Percentiles rank a stretch among this genome's conserved stretches.
These are phyloP conservation scores for Cystofilobasidium capitatum DNA, from an alignment of 768 basidiomycete species.

Conservation along the genomic window DNA sequence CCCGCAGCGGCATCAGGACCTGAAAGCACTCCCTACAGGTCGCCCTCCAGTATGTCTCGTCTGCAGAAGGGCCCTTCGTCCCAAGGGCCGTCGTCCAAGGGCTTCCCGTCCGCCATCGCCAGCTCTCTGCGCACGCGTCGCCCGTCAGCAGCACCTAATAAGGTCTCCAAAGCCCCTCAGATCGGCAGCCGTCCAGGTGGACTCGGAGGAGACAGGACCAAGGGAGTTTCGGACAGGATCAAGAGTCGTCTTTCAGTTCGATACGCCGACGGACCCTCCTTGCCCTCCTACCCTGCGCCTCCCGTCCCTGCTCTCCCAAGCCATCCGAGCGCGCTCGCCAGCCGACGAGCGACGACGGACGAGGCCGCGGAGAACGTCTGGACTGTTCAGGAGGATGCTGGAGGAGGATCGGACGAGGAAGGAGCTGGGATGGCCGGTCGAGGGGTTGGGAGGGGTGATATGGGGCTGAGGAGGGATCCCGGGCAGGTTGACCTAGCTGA, in stretches of 20 bases:
- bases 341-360: constrained; percentile 1
- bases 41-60: background rate
- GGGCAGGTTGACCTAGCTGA: constrained; percentile 48
- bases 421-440: constrained; percentile 6
- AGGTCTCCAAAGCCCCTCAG: background rate
- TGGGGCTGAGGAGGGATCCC: constrained; percentile 30
- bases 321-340: constrained; percentile 23
- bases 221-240: constrained; percentile 57
- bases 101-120: background rate
- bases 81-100: background rate
- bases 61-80: background rate
- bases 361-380: background rate
- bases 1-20: background rate
- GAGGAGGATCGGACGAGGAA: background rate
- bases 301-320: constrained; percentile 53
- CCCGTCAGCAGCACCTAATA: constrained; percentile 6
- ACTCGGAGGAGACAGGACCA: background rate
- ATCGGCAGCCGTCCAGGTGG: constrained; percentile 1
- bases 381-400: constrained; percentile 23
- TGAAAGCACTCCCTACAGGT: background rate
- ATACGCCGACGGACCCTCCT: constrained; percentile 59
- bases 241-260: constrained; percentile 94
- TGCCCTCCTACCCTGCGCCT: constrained; percentile 43
- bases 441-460: background rate
- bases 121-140: constrained; percentile 19